Conservation (phyloP, 345 rosid species). For the Salix suchowensis region DNA sequence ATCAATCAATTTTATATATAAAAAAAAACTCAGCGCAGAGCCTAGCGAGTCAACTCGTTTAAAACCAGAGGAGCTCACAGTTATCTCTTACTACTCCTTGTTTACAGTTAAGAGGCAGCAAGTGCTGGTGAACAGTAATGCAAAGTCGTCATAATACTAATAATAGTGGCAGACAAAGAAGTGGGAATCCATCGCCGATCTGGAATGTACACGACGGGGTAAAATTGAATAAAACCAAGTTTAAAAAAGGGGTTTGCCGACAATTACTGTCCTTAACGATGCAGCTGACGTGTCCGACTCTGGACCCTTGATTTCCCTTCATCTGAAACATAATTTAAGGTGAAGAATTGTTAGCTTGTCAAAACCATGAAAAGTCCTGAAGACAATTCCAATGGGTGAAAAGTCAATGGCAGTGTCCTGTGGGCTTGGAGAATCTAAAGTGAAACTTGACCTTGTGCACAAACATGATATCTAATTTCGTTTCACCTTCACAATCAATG, state of each 20-base stretch:
- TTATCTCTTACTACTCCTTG: conserved; percentile 1
- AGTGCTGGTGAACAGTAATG: neutral
- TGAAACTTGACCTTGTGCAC: neutral
- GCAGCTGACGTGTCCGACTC: neutral
- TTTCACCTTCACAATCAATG: neutral
- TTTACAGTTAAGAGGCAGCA: conserved; percentile 15
- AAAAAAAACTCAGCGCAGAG: too few species aligned
- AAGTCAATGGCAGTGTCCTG: neutral
- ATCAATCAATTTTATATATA: too few species aligned
- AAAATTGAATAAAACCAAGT: neutral
- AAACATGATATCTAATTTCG: neutral
- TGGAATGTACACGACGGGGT: neutral
- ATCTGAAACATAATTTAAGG: conserved; percentile 10
- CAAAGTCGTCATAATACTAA: neutral
- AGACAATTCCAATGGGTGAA: neutral
- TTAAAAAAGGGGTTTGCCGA: conserved; percentile 51
- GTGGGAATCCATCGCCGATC: conserved; percentile 8
- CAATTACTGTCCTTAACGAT: conserved; percentile 37
- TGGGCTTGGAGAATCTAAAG: neutral
- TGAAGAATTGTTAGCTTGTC: neutral
- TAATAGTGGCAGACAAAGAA: conserved; percentile 35
- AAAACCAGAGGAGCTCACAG: neutral
- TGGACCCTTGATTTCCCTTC: neutral
- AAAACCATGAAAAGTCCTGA: neutral
- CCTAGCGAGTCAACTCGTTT: too few species aligned